Conservation (phyloP, 2,329 filamentous ascomycete species). For the Aspergillus pseudoglaucus region DNA sequence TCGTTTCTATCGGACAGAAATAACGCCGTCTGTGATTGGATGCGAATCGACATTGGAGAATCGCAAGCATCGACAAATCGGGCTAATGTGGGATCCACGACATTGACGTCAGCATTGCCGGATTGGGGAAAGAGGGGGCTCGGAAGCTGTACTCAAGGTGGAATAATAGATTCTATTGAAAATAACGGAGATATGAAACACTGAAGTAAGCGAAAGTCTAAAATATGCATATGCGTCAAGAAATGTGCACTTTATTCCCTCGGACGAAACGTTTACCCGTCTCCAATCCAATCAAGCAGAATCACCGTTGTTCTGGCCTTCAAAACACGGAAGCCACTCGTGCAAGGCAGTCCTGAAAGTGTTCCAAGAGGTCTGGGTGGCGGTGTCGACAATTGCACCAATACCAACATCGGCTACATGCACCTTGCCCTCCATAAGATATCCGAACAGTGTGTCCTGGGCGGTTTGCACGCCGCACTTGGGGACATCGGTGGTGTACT, state of each 20-base stretch:
- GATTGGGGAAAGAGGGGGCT: too few relatives aligned
- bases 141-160: too few relatives aligned
- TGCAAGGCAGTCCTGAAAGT: conserved; percentile 38
- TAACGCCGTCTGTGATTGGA: neutral
- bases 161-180: too few relatives aligned
- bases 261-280: neutral
- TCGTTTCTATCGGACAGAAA: neutral
- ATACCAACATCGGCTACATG: conserved; percentile 46
- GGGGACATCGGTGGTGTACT: conserved; percentile 36
- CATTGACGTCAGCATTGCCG: too few relatives aligned
- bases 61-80: conserved; percentile 11
- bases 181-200: too few relatives aligned
- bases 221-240: too few relatives aligned
- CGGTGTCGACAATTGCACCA: conserved; percentile 23
- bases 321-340: conserved; percentile 44
- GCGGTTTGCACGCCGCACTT: conserved; percentile 35
- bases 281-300: neutral
- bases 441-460: conserved; percentile 42
- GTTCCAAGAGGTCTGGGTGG: conserved; percentile 28
- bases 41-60: neutral
- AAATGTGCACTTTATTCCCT: too few relatives aligned
- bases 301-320: conserved; percentile 1
- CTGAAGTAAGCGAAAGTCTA: too few relatives aligned
- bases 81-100: neutral
- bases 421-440: conserved; percentile 39